Evolutionary conservation across 1,139 yeast genomes (phyloP).

Genomic region (Geotrichum candidum): DNA sequence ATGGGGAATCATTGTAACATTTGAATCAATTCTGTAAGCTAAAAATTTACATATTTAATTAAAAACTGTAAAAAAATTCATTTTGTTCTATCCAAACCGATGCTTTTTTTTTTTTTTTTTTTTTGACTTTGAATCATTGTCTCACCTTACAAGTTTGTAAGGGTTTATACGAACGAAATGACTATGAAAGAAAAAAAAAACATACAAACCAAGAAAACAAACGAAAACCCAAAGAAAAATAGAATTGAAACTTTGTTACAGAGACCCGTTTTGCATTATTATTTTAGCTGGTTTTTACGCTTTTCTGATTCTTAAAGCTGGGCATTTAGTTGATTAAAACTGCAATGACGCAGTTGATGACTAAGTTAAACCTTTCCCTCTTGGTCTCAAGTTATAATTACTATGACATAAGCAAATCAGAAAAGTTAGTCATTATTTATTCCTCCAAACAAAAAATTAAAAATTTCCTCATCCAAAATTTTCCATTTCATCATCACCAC

Average conservation of each 20-base stretch:
- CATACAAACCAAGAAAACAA: neutral
- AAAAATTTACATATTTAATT: too few species aligned
- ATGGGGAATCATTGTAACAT: too few species aligned
- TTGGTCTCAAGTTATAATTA: neutral
- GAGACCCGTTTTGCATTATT: neutral
- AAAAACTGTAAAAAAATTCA: too few species aligned
- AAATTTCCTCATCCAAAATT: conserved; percentile 3
- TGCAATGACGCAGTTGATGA: neutral
- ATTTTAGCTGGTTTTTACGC: neutral
- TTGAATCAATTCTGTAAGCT: too few species aligned
- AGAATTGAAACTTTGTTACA: neutral
- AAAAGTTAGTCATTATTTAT: neutral
- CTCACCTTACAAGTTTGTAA: too few species aligned
- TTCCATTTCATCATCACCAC: conserved; percentile 6
- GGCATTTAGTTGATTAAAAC: neutral
- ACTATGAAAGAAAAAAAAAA: neutral
- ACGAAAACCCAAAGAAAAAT: neutral
- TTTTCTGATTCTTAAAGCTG: neutral
- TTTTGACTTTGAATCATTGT: too few species aligned
- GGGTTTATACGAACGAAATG: too few species aligned
- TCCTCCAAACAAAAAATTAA: neutral
- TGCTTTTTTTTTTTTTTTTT: too few species aligned
- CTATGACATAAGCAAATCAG: neutral
- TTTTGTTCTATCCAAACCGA: too few species aligned
- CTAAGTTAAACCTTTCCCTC: neutral